Base-by-base conservation (phyloP, 495 filamentous ascomycete species). In the Aspergillus bridgeri region DNA sequence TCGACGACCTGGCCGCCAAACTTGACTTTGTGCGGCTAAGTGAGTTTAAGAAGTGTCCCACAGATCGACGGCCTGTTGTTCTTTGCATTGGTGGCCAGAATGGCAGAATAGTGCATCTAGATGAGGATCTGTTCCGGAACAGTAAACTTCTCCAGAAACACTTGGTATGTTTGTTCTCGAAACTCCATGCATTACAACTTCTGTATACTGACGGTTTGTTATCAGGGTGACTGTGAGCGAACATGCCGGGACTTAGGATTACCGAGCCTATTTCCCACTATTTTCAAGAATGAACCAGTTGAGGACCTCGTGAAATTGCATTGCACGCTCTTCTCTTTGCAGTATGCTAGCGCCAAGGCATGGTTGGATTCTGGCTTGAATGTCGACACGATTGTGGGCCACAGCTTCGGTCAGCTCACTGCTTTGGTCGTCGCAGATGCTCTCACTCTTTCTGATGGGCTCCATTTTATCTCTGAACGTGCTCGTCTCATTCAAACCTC, bases 401-500 rank as follows among this genome's bases (percentile, higher is more conserved):
- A 85, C 56, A 80, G 75, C 51, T 79, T 86, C 56, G 83, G 83
- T 1, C 66, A 85, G 59, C 64, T 85, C 0, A 78, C 78, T 6
- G 81, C 79, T 0, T 51, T 85, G 0, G 71, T 63, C 20, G 62
- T 85, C 5, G 62, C 75, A 15, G 73, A 69, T 0, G 54, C 48
- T 0, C 25, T 85, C 0, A 62, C 61, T 0, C 65, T 83, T 0
- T 1, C 33, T 0, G 78, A 83, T 46, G 66, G 48, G 0, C 2
- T 82, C 0, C 65, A 65, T n/a, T 51, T 83, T 7, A 60, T 85
- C 8, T 48, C 62, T 1, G 62, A 62, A 0, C 64, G 82, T 4
- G 77, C 82, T 0, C 27, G 11, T 0, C 25, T 83, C 0, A 75
- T 83, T 0, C 57, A 55, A 2, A 48, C 65, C 0, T 0, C 18